Evolutionary conservation across 2,329 filamentous ascomycete genomes (phyloP).

Genomic region (Neobulgaria alba): DNA sequence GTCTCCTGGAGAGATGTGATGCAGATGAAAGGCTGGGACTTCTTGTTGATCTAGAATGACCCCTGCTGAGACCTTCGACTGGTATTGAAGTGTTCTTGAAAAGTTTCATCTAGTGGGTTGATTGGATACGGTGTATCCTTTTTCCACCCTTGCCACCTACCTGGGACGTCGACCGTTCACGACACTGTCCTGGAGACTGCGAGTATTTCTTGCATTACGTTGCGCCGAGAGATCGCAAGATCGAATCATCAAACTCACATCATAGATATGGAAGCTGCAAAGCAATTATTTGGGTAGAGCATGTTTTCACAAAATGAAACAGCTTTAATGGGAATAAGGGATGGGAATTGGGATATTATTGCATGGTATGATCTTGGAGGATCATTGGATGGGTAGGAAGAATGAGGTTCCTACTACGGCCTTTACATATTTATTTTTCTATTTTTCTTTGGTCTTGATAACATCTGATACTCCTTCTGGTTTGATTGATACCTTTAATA

Average conservation of each 20-base stretch:
- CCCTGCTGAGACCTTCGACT: constrained; percentile 10
- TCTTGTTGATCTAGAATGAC: constrained; percentile 65
- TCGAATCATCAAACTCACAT: background rate
- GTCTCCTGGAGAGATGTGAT: constrained; percentile 95
- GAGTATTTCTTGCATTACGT: constrained; percentile 9
- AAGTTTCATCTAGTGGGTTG: constrained; percentile 15
- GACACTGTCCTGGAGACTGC: constrained; percentile 14
- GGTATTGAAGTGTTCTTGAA: constrained; percentile 15
- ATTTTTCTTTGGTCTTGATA: background rate
- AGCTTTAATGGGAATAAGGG: constrained; percentile 9
- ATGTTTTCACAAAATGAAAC: constrained; percentile 8
- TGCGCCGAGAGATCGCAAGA: background rate
- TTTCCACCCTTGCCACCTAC: too few species aligned
- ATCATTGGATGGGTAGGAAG: background rate
- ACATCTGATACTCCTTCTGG: background rate
- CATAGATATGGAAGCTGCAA: constrained; percentile 7
- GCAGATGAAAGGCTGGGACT: constrained; percentile 86
- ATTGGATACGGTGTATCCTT: too few species aligned
- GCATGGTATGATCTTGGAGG: background rate
- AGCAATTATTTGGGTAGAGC: constrained; percentile 10
- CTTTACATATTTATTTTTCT: constrained; percentile 6
- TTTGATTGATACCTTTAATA: constrained; percentile 4
- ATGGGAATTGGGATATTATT: constrained; percentile 3
- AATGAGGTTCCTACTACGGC: background rate
- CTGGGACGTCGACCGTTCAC: constrained; percentile 15